A percentile compares a stretch with the other conserved stretches of the same genome.
Conservation (phyloP, 106 monocot species). For the Dendrobium officinale region DNA sequence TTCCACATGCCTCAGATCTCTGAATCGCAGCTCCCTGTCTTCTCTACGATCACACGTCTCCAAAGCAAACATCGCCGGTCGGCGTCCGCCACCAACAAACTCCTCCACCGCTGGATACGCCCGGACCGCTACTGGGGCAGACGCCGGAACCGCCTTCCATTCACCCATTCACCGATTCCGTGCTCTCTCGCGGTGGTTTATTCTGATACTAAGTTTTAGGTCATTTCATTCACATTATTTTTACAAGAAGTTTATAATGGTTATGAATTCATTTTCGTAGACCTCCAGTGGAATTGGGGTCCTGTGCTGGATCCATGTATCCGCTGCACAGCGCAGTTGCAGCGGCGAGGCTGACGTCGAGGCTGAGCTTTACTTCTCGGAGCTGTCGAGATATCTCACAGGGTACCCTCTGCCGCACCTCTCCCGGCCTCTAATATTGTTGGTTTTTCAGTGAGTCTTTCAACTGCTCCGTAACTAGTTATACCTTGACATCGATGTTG, state of each 20-base stretch:
- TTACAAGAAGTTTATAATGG: background rate
- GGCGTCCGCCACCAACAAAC: background rate
- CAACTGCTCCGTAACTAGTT: background rate
- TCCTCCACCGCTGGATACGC: constrained; percentile 2
- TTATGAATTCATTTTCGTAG: constrained; percentile 13
- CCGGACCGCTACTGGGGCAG: background rate
- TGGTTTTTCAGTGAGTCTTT: constrained; percentile 11
- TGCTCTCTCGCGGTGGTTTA: constrained; percentile 1
- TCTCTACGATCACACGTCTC: constrained; percentile 8
- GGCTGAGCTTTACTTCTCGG: constrained; percentile 40
- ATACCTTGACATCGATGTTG: background rate
- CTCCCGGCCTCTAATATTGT: constrained; percentile 51
- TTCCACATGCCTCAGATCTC: constrained; percentile 11
- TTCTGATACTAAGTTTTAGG: background rate
- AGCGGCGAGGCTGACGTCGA: constrained; percentile 53
- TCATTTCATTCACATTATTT: background rate
- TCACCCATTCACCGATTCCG: background rate
- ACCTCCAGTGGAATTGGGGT: constrained; percentile 40
- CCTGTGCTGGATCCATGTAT: constrained; percentile 30
- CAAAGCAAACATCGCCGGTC: constrained; percentile 1
- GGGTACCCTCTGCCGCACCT: constrained; percentile 71
- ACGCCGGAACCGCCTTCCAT: background rate
- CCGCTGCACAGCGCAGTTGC: constrained; percentile 67
- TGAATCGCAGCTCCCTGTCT: constrained; percentile 14
- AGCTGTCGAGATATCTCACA: constrained; percentile 47